phyloP scores from a whole-genome alignment of 345 rosid genomes.

The Ricinus communis region DNA sequence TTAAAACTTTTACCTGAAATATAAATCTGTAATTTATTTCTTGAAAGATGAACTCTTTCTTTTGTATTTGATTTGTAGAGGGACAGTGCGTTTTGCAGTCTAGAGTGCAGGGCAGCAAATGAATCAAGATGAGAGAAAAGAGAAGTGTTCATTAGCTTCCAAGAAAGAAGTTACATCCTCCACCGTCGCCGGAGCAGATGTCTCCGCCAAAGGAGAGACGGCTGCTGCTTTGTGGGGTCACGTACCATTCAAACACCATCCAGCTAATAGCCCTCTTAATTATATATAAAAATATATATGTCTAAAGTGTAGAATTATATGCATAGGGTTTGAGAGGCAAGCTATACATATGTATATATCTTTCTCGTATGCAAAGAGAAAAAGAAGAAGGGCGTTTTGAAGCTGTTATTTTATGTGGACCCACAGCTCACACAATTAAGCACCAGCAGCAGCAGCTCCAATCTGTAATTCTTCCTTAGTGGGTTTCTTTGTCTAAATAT shows the following conservation, averaged over 20 bases:
- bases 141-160: conserved; percentile 49
- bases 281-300: conserved; percentile 4
- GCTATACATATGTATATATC: too few species aligned
- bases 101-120: conserved; percentile 82
- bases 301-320: background rate
- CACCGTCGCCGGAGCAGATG: conserved; percentile 23
- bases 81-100: conserved; percentile 92
- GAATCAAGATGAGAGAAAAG: conserved; percentile 72
- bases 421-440: background rate
- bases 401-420: conserved; percentile 26
- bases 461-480: background rate
- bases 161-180: conserved; percentile 42
- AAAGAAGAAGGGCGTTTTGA: conserved; percentile 26
- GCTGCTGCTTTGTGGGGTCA: conserved; percentile 41
- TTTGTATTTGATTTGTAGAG: conserved; percentile 41
- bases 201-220: conserved; percentile 47
- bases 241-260: too few species aligned
- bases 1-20: too few species aligned
- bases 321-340: background rate
- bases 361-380: background rate
- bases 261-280: background rate
- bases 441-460: background rate
- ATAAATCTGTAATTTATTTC: background rate
- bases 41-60: too few species aligned
- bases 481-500: background rate